Conservation (phyloP, 495 filamentous ascomycete genomes). For the Friedmanniomyces simplex region DNA sequence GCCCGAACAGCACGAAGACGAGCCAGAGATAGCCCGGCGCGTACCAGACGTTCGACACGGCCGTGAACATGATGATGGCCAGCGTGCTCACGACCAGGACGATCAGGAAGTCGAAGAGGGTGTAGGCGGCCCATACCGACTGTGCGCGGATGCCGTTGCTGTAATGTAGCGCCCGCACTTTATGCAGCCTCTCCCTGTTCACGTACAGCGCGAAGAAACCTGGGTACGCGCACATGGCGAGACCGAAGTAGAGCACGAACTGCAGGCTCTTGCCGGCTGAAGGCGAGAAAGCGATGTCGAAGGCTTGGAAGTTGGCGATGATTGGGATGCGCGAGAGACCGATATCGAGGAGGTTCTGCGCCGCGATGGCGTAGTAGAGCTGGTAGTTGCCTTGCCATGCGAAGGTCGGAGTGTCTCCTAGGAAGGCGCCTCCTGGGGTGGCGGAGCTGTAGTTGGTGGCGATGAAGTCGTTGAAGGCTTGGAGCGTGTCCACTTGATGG, state of each 20-base stretch:
- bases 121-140: slow-evolving; percentile 49
- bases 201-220: slow-evolving; percentile 82
- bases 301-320: slow-evolving; percentile 52
- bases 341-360: slow-evolving; percentile 62
- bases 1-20: slow-evolving; percentile 63
- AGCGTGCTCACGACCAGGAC: slow-evolving; percentile 50
- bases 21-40: slow-evolving; percentile 65
- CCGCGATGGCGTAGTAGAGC: slow-evolving; percentile 49
- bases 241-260: slow-evolving; percentile 65
- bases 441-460: slow-evolving; percentile 49
- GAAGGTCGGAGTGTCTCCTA: slow-evolving; percentile 49
- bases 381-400: slow-evolving; percentile 47
- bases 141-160: slow-evolving; percentile 48
- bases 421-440: slow-evolving; percentile 66
- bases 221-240: slow-evolving; percentile 65
- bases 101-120: slow-evolving; percentile 64
- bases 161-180: slow-evolving; percentile 75
- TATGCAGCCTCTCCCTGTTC: slow-evolving; percentile 62
- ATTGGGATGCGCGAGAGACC: slow-evolving; percentile 57
- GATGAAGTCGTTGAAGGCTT: slow-evolving; percentile 59
- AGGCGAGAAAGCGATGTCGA: slow-evolving; percentile 58
- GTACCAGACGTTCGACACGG: slow-evolving; percentile 56
- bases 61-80: slow-evolving; percentile 50
- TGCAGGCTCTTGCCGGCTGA: slow-evolving; percentile 62
- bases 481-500: slow-evolving; percentile 50